Evolutionary conservation across 75 land plant genomes (phyloP).

Genomic region (Sequoia sempervirens): DNA sequence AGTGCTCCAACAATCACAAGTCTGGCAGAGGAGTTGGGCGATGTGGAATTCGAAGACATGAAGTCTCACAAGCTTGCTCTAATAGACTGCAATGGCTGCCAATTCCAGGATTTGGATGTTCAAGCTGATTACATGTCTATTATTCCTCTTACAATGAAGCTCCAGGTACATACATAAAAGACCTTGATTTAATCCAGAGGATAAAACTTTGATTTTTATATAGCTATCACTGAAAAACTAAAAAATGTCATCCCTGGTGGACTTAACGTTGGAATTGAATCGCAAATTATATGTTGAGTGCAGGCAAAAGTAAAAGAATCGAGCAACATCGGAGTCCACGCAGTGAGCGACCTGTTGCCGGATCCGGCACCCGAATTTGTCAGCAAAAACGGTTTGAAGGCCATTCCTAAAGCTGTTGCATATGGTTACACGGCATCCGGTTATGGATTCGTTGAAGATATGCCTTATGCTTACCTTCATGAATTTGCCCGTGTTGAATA

Average conservation of each 20-base stretch:
- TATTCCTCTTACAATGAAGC: constrained; percentile 39
- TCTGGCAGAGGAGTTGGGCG: constrained; percentile 37
- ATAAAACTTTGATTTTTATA: background rate
- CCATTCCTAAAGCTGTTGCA: constrained; percentile 49
- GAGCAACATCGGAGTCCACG: constrained; percentile 48
- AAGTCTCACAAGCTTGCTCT: constrained; percentile 49
- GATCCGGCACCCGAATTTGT: constrained; percentile 33
- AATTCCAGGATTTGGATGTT: constrained; percentile 40
- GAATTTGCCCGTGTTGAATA: no score
- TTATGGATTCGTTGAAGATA: constrained; percentile 55
- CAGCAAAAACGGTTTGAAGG: constrained; percentile 14
- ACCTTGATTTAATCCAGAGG: background rate
- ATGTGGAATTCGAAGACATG: constrained; percentile 45
- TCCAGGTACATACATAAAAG: constrained; percentile 24
- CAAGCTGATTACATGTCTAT: constrained; percentile 49
- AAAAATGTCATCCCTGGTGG: background rate
- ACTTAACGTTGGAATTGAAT: background rate
- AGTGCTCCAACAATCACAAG: constrained; percentile 46
- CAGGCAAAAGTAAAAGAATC: constrained; percentile 43
- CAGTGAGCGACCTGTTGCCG: constrained; percentile 32
- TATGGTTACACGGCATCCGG: constrained; percentile 66
- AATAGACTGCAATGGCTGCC: constrained; percentile 35
- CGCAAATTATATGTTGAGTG: background rate
- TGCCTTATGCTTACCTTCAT: constrained; percentile 67
- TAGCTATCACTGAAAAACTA: no score